These are phyloP conservation scores for Leccinellum albellum DNA, from an alignment of 768 basidiomycete species.

Conservation along the genomic window DNA sequence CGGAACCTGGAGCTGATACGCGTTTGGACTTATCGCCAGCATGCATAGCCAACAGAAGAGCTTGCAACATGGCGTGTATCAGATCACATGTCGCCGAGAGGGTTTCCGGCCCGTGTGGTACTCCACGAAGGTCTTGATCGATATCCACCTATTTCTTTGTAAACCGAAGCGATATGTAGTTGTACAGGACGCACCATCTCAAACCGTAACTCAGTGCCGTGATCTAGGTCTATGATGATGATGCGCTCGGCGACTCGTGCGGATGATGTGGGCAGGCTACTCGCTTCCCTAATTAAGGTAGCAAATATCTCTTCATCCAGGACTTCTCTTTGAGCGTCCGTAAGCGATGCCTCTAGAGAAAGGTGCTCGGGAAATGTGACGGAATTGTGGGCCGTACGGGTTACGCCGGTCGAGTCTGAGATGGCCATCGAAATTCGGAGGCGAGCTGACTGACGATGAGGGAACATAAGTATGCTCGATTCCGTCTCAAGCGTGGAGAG, in stretches of 20 bases:
- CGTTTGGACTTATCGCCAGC: constrained; percentile 42
- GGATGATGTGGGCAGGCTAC: constrained; percentile 67
- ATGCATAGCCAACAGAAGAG: constrained; percentile 64
- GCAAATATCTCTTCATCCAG: constrained; percentile 81
- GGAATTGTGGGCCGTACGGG: constrained; percentile 36
- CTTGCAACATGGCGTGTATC: constrained; percentile 60
- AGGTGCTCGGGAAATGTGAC: constrained; percentile 28
- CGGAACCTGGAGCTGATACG: constrained; percentile 26
- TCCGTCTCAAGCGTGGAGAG: constrained; percentile 49
- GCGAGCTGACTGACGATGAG: constrained; percentile 59
- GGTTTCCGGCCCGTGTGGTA: constrained; percentile 10
- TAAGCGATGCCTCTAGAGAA: constrained; percentile 50
- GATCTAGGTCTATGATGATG: constrained; percentile 74
- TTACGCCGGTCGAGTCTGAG: constrained; percentile 32
- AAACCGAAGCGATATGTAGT: neutral
- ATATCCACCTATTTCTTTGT: constrained; percentile 33
- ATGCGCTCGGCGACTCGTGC: constrained; percentile 76
- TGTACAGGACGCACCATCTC: constrained; percentile 54
- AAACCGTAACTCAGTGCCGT: constrained; percentile 63
- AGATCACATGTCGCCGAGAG: constrained; percentile 53
- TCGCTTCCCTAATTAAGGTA: constrained; percentile 71
- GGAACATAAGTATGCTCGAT: constrained; percentile 50
- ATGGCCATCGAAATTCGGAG: constrained; percentile 56
- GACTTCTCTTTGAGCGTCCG: constrained; percentile 62
- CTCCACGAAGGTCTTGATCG: constrained; percentile 14